Percentiles rank a stretch among this genome's conserved stretches.
phyloP scores from a whole-genome alignment of 139 green algal genomes.

The Haematococcus lacustris region DNA sequence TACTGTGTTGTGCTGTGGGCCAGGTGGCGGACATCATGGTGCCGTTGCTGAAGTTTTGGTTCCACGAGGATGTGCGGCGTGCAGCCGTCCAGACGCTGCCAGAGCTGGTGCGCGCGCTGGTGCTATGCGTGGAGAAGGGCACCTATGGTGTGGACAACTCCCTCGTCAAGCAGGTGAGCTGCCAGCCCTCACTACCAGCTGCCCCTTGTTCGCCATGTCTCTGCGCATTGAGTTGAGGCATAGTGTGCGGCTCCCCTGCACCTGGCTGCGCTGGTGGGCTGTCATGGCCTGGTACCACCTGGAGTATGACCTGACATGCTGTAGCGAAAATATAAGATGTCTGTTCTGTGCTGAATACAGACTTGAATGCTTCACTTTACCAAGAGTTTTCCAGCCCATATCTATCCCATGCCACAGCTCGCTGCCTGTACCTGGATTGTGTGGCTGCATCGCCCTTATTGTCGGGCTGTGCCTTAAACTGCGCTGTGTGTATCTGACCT shows the following conservation, averaged over 20 bases:
- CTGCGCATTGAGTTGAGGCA: too few species aligned
- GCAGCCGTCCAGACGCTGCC: constrained; percentile 66
- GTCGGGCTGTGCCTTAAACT: too few species aligned
- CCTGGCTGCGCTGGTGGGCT: background rate
- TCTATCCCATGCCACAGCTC: too few species aligned
- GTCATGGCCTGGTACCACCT: background rate
- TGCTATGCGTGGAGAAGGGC: constrained; percentile 63
- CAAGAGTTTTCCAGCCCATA: too few species aligned
- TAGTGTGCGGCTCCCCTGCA: background rate
- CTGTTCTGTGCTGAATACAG: too few species aligned
- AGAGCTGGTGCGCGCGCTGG: constrained; percentile 72
- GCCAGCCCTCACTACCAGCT: too few species aligned
- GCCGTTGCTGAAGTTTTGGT: constrained; percentile 91
- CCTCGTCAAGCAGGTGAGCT: constrained; percentile 11
- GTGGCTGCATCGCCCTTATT: too few species aligned
- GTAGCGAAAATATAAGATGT: background rate
- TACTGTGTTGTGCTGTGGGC: background rate
- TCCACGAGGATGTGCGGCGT: constrained; percentile 87
- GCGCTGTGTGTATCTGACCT: too few species aligned
- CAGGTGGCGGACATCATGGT: constrained; percentile 27
- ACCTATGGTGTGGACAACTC: constrained; percentile 7
- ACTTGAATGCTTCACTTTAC: background rate
- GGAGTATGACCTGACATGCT: background rate
- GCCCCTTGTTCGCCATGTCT: too few species aligned
- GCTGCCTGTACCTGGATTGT: too few species aligned